phyloP scores from a whole-genome alignment of 805 yeast species.

The Metschnikowia dekortorum region DNA sequence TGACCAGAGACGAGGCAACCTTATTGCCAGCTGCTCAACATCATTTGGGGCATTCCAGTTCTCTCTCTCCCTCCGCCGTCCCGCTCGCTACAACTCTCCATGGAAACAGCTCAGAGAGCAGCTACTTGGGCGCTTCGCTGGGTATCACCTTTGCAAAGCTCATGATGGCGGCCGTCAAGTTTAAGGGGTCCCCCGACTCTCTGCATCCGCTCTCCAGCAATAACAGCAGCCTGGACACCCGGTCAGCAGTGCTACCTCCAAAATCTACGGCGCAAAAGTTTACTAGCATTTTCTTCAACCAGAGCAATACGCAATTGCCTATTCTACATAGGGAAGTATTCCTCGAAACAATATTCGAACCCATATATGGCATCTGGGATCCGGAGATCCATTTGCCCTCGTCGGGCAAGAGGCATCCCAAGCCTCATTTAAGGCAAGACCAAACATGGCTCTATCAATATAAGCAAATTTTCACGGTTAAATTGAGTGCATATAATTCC shows the following conservation, averaged over 20 bases:
- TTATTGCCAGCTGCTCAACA: background rate
- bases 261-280: constrained; percentile 66
- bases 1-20: background rate
- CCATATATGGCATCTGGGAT: constrained; percentile 67
- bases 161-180: constrained; percentile 72
- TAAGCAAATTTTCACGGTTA: constrained; percentile 24
- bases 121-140: constrained; percentile 17
- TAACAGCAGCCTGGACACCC: constrained; percentile 11
- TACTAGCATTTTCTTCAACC: constrained; percentile 64
- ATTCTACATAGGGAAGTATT: constrained; percentile 79
- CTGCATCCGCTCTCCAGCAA: constrained; percentile 12
- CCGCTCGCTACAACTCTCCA: background rate
- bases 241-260: constrained; percentile 58
- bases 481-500: background rate
- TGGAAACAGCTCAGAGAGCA: constrained; percentile 1
- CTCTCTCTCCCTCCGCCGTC: background rate
- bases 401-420: constrained; percentile 36
- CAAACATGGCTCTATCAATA: constrained; percentile 48
- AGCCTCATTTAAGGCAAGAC: constrained; percentile 11
- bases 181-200: constrained; percentile 24
- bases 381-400: constrained; percentile 58
- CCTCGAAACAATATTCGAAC: constrained; percentile 61
- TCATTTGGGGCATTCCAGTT: background rate
- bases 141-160: constrained; percentile 56
- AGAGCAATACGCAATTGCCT: constrained; percentile 80